phyloP scores from a whole-genome alignment of 768 basidiomycete genomes.

The Boletus huronensis region DNA sequence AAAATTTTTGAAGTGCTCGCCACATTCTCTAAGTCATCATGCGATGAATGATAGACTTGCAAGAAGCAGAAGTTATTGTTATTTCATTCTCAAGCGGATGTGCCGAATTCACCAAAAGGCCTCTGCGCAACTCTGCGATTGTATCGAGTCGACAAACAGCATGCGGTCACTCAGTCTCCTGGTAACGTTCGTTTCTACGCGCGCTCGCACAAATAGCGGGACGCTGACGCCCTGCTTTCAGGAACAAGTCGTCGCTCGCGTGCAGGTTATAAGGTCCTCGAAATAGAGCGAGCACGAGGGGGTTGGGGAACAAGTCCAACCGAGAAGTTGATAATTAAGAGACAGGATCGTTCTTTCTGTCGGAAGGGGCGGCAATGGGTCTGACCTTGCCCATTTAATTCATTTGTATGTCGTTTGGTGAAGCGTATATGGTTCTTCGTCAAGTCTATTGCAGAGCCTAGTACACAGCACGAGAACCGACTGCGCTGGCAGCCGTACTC shows the following conservation, averaged over 20 bases:
- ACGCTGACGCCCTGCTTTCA: not conserved
- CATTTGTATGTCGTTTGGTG: not conserved
- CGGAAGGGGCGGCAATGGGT: not conserved
- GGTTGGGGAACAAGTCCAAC: not conserved
- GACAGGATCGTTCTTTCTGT: not conserved
- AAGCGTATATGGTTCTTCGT: not conserved
- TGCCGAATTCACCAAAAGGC: too few relatives aligned
- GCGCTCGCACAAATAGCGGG: not conserved
- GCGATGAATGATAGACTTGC: too few relatives aligned
- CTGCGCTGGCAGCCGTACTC: conserved; percentile 23
- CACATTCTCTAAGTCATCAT: not conserved
- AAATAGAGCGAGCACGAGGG: not conserved
- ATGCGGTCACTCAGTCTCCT: not conserved
- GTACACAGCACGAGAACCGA: conserved; percentile 35
- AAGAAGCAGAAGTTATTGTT: too few relatives aligned
- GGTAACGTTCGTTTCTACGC: not conserved
- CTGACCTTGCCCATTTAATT: not conserved
- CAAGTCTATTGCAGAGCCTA: conserved; percentile 6
- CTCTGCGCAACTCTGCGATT: not conserved
- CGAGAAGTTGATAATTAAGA: not conserved
- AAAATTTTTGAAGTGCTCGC: conserved; percentile 16
- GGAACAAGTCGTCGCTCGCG: not conserved
- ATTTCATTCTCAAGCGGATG: not conserved
- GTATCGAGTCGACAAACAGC: not conserved
- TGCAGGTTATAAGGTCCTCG: not conserved